Evolutionary conservation across 208 protist species (phyloP).

Genomic region (Crithidia expoeki): DNA sequence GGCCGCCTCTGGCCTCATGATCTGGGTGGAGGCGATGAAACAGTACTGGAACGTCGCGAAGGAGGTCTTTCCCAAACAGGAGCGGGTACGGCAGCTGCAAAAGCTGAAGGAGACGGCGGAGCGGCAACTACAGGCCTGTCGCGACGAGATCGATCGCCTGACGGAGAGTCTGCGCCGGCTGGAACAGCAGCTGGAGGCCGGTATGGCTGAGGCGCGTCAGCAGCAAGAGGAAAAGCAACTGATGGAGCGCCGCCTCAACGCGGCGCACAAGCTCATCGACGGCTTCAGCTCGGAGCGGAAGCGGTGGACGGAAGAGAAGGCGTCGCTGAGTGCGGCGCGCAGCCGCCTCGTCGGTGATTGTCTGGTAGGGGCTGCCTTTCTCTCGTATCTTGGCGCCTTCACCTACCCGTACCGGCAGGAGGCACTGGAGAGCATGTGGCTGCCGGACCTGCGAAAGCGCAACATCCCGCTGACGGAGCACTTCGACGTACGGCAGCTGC

Average conservation of each 20-base stretch:
- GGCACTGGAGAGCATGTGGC: conserved; percentile 93
- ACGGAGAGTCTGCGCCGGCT: conserved; percentile 92
- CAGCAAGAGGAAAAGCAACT: conserved; percentile 92
- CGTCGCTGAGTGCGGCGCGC: conserved; percentile 82
- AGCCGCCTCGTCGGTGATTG: conserved; percentile 97
- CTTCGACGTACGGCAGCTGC: conserved; percentile 92
- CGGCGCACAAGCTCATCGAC: conserved; percentile 96
- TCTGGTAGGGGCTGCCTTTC: conserved; percentile 95
- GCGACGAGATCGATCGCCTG: conserved; percentile 93
- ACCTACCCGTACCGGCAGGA: conserved; percentile 96
- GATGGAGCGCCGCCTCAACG: conserved; percentile 96
- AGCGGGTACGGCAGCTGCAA: conserved; percentile 93
- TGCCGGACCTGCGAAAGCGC: conserved; percentile 86
- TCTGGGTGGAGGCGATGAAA: conserved; percentile 98
- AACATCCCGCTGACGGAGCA: conserved; percentile 90
- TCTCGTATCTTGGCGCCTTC: conserved; percentile 98
- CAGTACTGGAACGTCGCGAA: conserved; percentile 98
- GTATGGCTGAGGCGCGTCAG: conserved; percentile 91
- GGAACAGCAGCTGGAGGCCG: conserved; percentile 90
- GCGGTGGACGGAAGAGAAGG: conserved; percentile 96
- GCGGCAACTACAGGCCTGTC: conserved; percentile 76
- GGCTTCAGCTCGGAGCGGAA: conserved; percentile 97
- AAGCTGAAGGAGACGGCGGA: conserved; percentile 92
- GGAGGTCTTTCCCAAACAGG: conserved; percentile 97
- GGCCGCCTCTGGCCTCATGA: conserved; percentile 94